These are phyloP conservation scores for Hapsidospora chrysogenum DNA, from an alignment of 495 filamentous ascomycete species.

Conservation along the genomic window DNA sequence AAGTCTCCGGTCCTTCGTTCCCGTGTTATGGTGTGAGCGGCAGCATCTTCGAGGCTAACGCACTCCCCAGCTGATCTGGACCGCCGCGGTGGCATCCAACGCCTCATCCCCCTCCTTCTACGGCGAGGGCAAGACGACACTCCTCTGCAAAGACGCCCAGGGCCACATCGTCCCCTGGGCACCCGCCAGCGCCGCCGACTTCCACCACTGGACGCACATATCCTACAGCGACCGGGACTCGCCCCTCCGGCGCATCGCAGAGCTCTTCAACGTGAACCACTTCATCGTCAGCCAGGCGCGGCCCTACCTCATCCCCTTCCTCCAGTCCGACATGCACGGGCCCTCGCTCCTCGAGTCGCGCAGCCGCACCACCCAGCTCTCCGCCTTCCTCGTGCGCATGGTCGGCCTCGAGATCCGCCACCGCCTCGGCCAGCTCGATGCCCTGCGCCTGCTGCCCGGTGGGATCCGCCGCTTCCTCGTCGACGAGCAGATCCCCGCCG, in stretches of 20 bases:
- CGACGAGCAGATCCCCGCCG: slow-evolving; percentile 72
- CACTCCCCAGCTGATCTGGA: slow-evolving; percentile 86
- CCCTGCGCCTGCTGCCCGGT: slow-evolving; percentile 51
- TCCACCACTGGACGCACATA: slow-evolving; percentile 50
- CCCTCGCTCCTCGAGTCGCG: slow-evolving; percentile 43
- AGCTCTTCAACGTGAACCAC: slow-evolving; percentile 90
- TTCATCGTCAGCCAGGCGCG: slow-evolving; percentile 68
- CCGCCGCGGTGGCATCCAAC: slow-evolving; percentile 84
- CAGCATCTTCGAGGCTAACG: slow-evolving; percentile 5
- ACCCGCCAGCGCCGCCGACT: slow-evolving; percentile 45
- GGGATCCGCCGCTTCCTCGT: slow-evolving; percentile 62
- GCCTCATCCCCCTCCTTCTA: slow-evolving; percentile 53
- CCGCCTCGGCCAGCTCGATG: slow-evolving; percentile 67
- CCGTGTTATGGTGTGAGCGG: background rate
- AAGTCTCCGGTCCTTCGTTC: slow-evolving; percentile 16
- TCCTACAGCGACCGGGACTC: slow-evolving; percentile 61
- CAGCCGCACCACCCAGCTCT: slow-evolving; percentile 36
- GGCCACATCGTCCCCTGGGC: slow-evolving; percentile 72
- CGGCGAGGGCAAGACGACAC: slow-evolving; percentile 37
- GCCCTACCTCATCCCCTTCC: slow-evolving; percentile 71
- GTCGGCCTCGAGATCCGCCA: slow-evolving; percentile 65
- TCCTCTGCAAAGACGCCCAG: slow-evolving; percentile 69
- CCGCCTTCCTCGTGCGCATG: slow-evolving; percentile 48
- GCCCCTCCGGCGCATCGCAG: slow-evolving; percentile 66
- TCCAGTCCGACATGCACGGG: slow-evolving; percentile 65